Base-by-base conservation (phyloP, 208 protist species). In the Leishmania braziliensis region DNA sequence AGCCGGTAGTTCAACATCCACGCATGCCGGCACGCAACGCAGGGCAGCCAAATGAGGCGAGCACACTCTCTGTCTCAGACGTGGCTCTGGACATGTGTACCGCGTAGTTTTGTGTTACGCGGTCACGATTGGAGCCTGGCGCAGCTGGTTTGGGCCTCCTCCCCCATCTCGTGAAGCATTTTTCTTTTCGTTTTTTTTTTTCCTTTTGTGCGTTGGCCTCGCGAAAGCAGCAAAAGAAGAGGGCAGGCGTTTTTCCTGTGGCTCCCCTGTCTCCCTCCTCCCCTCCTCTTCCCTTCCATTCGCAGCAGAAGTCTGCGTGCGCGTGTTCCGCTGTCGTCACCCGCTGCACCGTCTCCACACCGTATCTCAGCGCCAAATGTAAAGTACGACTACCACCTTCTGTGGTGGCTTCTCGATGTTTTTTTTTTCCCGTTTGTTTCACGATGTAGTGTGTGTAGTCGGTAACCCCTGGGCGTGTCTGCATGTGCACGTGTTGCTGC, bases 1-100 rank as follows among this genome's bases (percentile, higher is more conserved):
- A 82, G 56, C 78, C 82, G 10, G 48, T 10, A 5, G 43, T 82
- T 58, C 82, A 82, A 46, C 82, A 82, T 63, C 78, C 78, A 33
- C 56, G 8, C 6, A 62, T 72, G 14, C 9, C 63, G 3, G 62
- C 50, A 26, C 3, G 20, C 23, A 33, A 54, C 46, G 68, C 3
- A 54, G 66, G 79, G 29, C 46, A 16, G 8, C 26, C 46, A 16
- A 46, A 72, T n/a, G 74, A 74, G 36, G 39, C 48, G 18, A 26
- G 56, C 60, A 23, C 63, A 3, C 16, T 69, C 46, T 78, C 76
- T 5, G 78, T 71, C 74, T 80, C 82, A 2, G 78, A 82, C 0
- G 33, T 23, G 0, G 65, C 56, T 36, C 4, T 66, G 5, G 69
- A 70, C 46, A 39, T 84, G 20, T 56, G 12, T 5, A 14, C 39